phyloP scores from a whole-genome alignment of 1,139 yeast species.

The Geotrichum australiense region DNA sequence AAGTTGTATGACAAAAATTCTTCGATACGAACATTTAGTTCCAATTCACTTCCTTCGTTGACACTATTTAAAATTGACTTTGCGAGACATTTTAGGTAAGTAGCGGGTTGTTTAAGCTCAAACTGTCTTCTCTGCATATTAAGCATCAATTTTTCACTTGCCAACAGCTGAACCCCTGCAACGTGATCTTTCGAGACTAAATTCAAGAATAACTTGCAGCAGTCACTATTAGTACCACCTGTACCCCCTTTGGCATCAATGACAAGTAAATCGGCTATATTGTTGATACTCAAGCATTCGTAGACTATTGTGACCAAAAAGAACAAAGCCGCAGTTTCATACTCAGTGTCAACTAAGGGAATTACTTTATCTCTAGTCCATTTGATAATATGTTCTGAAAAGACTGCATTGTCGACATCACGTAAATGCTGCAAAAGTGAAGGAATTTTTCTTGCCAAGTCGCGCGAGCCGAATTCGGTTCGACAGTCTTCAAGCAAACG shows the following conservation, averaged over 20 bases:
- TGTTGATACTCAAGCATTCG: constrained; percentile 34
- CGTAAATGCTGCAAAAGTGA: constrained; percentile 23
- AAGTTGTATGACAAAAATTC: constrained; percentile 20
- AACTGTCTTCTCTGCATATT: constrained; percentile 25
- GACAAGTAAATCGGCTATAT: constrained; percentile 33
- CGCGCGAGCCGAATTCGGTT: constrained; percentile 12
- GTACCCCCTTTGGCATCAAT: constrained; percentile 22
- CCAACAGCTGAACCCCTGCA: constrained; percentile 18
- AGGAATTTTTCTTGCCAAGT: constrained; percentile 19
- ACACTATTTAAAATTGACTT: constrained; percentile 22
- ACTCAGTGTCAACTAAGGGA: constrained; percentile 23
- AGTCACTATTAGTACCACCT: constrained; percentile 19
- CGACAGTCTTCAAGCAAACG: constrained; percentile 22
- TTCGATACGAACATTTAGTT: constrained; percentile 10
- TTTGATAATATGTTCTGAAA: constrained; percentile 22
- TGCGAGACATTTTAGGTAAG: constrained; percentile 23
- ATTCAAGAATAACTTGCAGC: constrained; percentile 21
- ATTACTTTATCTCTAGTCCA: constrained; percentile 28
- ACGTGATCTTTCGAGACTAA: constrained; percentile 19
- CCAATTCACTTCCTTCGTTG: constrained; percentile 8
- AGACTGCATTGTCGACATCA: constrained; percentile 23
- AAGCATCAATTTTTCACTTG: constrained; percentile 24
- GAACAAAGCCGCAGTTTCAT: constrained; percentile 26
- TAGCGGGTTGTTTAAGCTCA: constrained; percentile 21
- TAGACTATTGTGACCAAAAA: constrained; percentile 34